Evolutionary conservation across 495 filamentous ascomycete species (phyloP).

Genomic region (Neurospora sp.): DNA sequence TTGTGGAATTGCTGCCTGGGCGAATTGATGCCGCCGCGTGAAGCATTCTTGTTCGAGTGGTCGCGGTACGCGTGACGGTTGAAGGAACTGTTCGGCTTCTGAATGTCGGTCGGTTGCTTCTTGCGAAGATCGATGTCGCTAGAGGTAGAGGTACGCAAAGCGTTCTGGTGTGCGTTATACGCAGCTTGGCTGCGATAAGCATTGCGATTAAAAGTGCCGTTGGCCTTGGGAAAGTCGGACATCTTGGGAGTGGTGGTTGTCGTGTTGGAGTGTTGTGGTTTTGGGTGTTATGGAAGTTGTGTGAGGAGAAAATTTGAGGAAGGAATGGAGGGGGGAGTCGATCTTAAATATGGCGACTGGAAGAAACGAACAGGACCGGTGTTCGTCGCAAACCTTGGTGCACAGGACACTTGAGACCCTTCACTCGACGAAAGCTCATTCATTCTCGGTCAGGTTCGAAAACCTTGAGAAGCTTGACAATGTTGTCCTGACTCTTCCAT

Average conservation of each 20-base stretch:
- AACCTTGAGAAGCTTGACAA: background rate
- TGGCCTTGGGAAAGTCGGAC: background rate
- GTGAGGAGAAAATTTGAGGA: background rate
- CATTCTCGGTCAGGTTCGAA: background rate
- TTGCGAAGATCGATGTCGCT: background rate
- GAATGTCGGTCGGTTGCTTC: background rate
- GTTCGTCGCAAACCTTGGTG: background rate
- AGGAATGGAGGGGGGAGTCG: background rate
- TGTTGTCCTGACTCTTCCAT: background rate
- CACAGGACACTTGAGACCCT: background rate
- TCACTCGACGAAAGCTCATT: background rate
- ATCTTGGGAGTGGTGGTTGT: background rate
- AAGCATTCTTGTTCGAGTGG: background rate
- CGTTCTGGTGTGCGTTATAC: background rate
- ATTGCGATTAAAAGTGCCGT: background rate
- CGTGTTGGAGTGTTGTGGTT: background rate
- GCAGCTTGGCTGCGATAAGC: background rate
- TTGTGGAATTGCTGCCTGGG: background rate
- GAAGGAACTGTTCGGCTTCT: background rate
- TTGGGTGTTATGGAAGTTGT: too few species aligned
- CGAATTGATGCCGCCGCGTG: accelerated
- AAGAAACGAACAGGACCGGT: background rate
- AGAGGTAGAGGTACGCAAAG: too few species aligned
- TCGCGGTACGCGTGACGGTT: background rate
- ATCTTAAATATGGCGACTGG: background rate